Percentiles rank a stretch among this genome's conserved stretches.
These are phyloP conservation scores for Saprolegnia diclina DNA, from an alignment of 352 stramenopile genomes.

Conservation along the genomic window DNA sequence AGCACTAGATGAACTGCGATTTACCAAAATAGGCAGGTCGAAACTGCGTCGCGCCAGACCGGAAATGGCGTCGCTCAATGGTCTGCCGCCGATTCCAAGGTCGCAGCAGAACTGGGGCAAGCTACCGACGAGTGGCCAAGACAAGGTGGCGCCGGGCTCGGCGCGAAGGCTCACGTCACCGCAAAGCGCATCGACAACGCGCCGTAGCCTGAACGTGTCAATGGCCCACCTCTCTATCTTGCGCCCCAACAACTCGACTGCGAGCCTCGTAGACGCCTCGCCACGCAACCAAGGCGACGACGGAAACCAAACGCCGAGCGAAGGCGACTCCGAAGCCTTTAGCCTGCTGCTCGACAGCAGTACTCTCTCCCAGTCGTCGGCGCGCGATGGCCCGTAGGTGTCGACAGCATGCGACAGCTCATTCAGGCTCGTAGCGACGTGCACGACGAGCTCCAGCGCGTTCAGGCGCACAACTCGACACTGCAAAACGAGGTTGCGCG, in stretches of 20 bases:
- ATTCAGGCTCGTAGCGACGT: background rate
- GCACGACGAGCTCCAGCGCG: conserved; percentile 16
- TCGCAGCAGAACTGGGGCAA: background rate
- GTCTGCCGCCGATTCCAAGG: conserved; percentile 13
- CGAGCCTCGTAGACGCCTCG: background rate
- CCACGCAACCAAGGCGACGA: conserved; percentile 4
- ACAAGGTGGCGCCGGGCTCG: background rate
- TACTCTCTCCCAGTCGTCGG: background rate
- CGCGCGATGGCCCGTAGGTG: background rate
- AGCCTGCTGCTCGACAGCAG: too few relatives aligned
- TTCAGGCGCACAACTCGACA: background rate
- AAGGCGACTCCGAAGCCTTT: background rate
- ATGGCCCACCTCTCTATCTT: background rate
- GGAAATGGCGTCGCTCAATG: conserved; percentile 12
- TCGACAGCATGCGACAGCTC: background rate
- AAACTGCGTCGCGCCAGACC: background rate
- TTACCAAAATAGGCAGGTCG: background rate
- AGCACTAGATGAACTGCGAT: too few relatives aligned
- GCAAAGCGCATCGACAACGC: conserved; percentile 11
- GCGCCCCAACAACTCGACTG: background rate
- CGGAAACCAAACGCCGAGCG: conserved; percentile 11
- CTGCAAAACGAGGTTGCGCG: conserved; percentile 22
- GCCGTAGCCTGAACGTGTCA: background rate
- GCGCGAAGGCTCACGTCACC: background rate
- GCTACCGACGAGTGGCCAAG: background rate